Conservation (phyloP, 108 stramenopile species). For the Skeletonema marinoi region DNA sequence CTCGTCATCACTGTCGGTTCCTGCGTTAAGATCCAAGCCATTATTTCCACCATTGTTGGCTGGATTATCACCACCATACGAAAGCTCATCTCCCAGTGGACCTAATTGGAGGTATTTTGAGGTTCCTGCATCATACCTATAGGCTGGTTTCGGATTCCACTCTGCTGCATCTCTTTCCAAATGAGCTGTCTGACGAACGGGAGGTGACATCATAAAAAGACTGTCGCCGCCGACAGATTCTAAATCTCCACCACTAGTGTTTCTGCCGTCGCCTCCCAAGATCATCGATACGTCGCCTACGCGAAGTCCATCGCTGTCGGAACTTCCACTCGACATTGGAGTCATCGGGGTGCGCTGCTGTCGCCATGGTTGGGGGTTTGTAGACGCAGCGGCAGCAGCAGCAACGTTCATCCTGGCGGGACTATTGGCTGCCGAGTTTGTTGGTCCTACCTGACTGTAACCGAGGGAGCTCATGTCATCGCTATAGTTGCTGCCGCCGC, state of each 20-base stretch:
- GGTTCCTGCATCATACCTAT: background rate
- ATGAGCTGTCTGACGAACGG: background rate
- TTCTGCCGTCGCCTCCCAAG: background rate
- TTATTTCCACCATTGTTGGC: background rate
- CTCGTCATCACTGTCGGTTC: background rate
- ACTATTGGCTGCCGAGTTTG: background rate
- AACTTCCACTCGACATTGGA: background rate
- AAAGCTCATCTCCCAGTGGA: conserved; percentile 36
- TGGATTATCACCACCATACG: conserved; percentile 5
- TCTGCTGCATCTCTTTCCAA: background rate
- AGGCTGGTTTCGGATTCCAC: background rate
- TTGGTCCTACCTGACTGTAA: background rate
- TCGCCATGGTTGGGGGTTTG: background rate
- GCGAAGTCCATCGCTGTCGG: background rate
- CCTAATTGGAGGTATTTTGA: conserved; percentile 13
- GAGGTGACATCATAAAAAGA: background rate
- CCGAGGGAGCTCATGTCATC: background rate
- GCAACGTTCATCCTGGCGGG: background rate
- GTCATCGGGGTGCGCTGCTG: background rate
- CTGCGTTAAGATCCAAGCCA: background rate
- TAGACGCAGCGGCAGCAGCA: too few relatives aligned
- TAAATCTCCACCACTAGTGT: background rate
- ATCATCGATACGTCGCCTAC: background rate
- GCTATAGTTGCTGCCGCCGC: background rate
- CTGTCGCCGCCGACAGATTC: background rate